Percentiles rank a stretch among this genome's conserved stretches.
Evolutionary conservation across 257 asterid genomes (phyloP).

Genomic region (Solanum gandarillasii): DNA sequence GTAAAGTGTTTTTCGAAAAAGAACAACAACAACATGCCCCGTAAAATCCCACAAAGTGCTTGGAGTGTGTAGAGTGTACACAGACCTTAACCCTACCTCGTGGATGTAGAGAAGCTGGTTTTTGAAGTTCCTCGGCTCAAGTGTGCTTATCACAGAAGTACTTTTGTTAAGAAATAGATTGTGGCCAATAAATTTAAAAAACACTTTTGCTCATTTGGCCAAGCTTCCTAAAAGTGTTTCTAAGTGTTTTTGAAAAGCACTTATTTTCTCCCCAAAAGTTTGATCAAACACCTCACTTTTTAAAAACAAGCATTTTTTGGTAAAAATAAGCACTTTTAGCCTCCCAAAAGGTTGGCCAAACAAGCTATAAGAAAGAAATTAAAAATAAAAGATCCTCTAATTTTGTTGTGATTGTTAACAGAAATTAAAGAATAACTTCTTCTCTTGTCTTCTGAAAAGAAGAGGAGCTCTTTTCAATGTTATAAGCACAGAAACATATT

Average conservation of each 20-base stretch:
- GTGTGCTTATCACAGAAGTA: background rate
- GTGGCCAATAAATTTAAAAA: background rate
- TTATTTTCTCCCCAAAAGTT: background rate
- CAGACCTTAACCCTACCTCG: background rate
- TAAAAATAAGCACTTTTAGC: background rate
- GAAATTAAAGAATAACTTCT: background rate
- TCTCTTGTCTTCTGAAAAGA: background rate
- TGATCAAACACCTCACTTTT: too few species aligned
- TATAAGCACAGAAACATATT: background rate
- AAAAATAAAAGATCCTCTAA: background rate
- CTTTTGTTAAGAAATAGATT: background rate
- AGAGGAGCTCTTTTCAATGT: background rate
- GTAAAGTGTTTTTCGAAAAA: background rate
- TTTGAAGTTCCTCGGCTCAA: background rate
- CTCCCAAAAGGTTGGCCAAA: background rate
- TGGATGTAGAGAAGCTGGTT: background rate
- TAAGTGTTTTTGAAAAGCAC: background rate
- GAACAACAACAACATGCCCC: background rate
- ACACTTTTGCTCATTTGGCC: background rate
- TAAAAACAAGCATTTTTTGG: too few species aligned
- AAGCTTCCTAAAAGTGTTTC: background rate
- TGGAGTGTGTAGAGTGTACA: background rate
- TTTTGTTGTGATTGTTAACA: background rate
- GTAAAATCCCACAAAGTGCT: background rate
- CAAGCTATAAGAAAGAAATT: background rate